phyloP scores from a whole-genome alignment of 2,329 filamentous ascomycete species.

The Colletotrichum kahawae region DNA sequence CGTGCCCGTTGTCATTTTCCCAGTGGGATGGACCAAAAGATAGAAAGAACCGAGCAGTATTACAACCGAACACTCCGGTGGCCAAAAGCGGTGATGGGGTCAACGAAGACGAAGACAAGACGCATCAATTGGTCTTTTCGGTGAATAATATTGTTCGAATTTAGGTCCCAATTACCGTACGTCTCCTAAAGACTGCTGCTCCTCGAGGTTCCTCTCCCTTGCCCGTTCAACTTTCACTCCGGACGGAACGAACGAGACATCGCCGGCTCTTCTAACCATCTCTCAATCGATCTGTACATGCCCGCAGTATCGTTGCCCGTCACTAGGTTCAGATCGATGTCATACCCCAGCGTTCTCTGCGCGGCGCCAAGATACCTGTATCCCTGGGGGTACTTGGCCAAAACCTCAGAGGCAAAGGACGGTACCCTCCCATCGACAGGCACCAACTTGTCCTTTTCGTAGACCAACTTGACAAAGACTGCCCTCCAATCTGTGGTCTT shows the following conservation, averaged over 20 bases:
- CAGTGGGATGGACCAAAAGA: neutral
- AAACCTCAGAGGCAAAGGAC: constrained; percentile 38
- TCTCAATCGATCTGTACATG: constrained; percentile 49
- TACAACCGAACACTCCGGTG: neutral
- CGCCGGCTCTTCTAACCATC: constrained; percentile 38
- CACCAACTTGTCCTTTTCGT: constrained; percentile 56
- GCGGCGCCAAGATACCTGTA: constrained; percentile 53
- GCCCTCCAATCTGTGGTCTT: constrained; percentile 42
- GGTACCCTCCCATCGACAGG: constrained; percentile 48
- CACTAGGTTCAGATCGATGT: constrained; percentile 43
- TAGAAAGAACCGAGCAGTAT: neutral
- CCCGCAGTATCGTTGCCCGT: constrained; percentile 39
- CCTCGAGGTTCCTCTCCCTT: neutral
- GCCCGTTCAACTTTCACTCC: neutral
- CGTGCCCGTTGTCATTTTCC: neutral
- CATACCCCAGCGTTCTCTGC: constrained; percentile 50
- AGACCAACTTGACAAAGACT: constrained; percentile 52
- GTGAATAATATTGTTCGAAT: neutral
- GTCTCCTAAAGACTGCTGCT: neutral
- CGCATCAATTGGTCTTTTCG: neutral
- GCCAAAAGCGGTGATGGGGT: neutral
- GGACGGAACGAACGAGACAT: neutral
- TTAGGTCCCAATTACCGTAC: neutral
- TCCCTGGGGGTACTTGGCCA: constrained; percentile 46
- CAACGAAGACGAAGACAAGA: neutral